Evolutionary conservation across 2,329 filamentous ascomycete genomes (phyloP).

Genomic region (Colletotrichum lini): DNA sequence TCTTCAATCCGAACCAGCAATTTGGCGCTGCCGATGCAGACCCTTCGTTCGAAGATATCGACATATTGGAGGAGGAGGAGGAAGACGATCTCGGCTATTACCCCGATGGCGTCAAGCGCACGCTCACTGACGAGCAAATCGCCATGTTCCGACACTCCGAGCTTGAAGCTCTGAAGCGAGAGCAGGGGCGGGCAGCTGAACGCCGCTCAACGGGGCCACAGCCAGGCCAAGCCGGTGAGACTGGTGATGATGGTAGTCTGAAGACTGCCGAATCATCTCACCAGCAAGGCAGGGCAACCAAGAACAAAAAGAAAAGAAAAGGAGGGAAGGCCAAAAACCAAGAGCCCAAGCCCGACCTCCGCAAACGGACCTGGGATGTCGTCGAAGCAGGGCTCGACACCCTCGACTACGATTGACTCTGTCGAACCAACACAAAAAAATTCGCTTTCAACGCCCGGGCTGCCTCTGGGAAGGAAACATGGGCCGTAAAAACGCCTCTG

Average conservation of each 20-base stretch:
- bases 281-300: conserved; percentile 42
- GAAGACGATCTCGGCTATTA: conserved; percentile 86
- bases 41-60: conserved; percentile 46
- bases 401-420: conserved; percentile 69
- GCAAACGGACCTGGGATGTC: conserved; percentile 78
- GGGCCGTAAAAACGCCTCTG: neutral
- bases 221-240: conserved; percentile 49
- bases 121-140: conserved; percentile 92
- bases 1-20: conserved; percentile 54
- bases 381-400: conserved; percentile 73
- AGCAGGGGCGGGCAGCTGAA: conserved; percentile 55
- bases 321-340: conserved; percentile 55
- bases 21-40: conserved; percentile 45
- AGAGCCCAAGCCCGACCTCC: conserved; percentile 71
- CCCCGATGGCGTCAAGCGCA: conserved; percentile 86
- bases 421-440: neutral
- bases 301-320: conserved; percentile 57
- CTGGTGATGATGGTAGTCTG: conserved; percentile 47
- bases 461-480: conserved; percentile 6
- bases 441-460: neutral
- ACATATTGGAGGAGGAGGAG: conserved; percentile 56
- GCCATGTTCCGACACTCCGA: conserved; percentile 92
- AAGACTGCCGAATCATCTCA: conserved; percentile 40
- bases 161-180: conserved; percentile 74
- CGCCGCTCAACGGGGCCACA: neutral